Percentiles rank a stretch among this genome's conserved stretches.
Evolutionary conservation across 306 rosid genomes (phyloP).

Genomic region (Canavalia gladiata): DNA sequence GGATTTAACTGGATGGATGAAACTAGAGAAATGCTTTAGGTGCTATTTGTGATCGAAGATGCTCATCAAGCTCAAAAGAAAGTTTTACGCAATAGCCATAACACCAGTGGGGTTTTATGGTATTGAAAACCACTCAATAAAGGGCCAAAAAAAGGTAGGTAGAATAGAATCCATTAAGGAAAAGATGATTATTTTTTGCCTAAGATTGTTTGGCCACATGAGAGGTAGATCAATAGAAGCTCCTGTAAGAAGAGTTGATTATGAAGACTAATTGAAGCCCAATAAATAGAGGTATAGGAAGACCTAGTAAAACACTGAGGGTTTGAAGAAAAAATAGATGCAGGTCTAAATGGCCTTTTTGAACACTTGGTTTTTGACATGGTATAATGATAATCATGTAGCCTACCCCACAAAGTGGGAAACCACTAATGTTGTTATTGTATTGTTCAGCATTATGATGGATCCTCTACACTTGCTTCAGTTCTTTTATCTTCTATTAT

Average conservation of each 20-base stretch:
- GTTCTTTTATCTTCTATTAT: slow-evolving; percentile 6
- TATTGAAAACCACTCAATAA: not conserved
- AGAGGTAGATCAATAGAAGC: slow-evolving; percentile 10
- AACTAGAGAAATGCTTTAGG: not conserved
- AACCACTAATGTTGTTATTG: not conserved
- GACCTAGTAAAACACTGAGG: not conserved
- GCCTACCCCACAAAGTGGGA: not conserved
- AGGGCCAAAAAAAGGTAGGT: slow-evolving; percentile 7
- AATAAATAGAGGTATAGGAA: not conserved
- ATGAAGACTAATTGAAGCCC: not conserved
- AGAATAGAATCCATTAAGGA: not conserved
- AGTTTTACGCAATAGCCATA: not conserved
- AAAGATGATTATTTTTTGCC: not conserved
- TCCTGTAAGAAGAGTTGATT: not conserved
- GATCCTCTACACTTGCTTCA: slow-evolving; percentile 32
- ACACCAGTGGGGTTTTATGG: not conserved
- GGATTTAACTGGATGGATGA: not conserved
- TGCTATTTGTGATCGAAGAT: not conserved
- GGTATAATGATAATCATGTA: slow-evolving; percentile 9
- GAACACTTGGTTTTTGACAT: not conserved
- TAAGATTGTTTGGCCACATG: slow-evolving; percentile 11
- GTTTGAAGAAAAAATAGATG: not conserved
- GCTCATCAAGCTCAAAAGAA: not conserved
- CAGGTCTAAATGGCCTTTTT: not conserved
- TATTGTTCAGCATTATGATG: not conserved